These are phyloP conservation scores for Talaromyces sp. DNA, from an alignment of 2,329 filamentous ascomycete species.

Conservation along the genomic window DNA sequence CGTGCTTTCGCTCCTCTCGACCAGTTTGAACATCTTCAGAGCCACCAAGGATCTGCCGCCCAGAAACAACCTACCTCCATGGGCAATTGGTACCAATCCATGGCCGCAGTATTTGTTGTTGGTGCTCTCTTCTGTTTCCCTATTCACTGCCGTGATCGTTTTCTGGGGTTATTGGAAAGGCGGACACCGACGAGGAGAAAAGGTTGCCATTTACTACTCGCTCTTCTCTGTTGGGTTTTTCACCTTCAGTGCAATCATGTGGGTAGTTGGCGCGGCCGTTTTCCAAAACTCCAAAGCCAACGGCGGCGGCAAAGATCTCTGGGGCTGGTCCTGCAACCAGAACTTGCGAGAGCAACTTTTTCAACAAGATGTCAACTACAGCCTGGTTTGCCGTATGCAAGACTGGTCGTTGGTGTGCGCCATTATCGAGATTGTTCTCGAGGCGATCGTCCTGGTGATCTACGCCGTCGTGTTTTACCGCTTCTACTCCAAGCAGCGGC, in stretches of 20 bases:
- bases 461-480: constrained; percentile 96
- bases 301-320: constrained; percentile 78
- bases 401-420: constrained; percentile 96
- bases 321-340: constrained; percentile 96
- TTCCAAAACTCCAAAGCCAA: constrained; percentile 73
- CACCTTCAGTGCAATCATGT: constrained; percentile 86
- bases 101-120: constrained; percentile 91
- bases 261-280: constrained; percentile 78
- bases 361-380: constrained; percentile 75
- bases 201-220: constrained; percentile 91
- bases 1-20: constrained; percentile 80
- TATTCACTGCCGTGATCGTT: constrained; percentile 71
- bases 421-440: constrained; percentile 92
- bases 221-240: constrained; percentile 92
- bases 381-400: constrained; percentile 78
- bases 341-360: constrained; percentile 78
- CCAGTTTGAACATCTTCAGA: constrained; percentile 91
- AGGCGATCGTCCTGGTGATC: constrained; percentile 83
- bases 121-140: constrained; percentile 70
- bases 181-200: constrained; percentile 83
- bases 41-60: constrained; percentile 68
- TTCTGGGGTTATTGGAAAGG: constrained; percentile 83
- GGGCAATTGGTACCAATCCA: constrained; percentile 70
- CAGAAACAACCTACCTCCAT: constrained; percentile 76
- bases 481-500: constrained; percentile 91